Evolutionary conservation across 2,329 filamentous ascomycete genomes (phyloP).

Genomic region (Neobulgaria alba): DNA sequence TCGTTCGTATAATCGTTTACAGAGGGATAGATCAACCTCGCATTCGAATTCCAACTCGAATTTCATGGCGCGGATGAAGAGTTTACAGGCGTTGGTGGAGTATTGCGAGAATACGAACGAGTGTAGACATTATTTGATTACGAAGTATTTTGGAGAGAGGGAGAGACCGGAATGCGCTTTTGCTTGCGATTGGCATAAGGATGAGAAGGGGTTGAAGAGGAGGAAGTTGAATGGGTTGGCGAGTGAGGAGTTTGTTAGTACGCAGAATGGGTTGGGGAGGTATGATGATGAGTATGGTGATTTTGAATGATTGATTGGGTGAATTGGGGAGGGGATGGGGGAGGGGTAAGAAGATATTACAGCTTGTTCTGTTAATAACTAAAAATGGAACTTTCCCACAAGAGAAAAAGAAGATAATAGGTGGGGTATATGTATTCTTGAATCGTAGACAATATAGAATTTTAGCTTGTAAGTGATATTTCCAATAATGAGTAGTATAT

Average conservation of each 20-base stretch:
- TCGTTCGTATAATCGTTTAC: constrained; percentile 50
- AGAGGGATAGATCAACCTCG: constrained; percentile 35
- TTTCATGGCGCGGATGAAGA: constrained; percentile 48
- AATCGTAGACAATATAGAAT: too few species aligned
- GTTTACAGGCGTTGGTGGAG: constrained; percentile 58
- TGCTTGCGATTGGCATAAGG: constrained; percentile 74
- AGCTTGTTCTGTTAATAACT: too few species aligned
- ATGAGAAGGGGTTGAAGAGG: constrained; percentile 46
- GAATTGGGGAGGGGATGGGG: too few species aligned
- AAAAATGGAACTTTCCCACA: too few species aligned
- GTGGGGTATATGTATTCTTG: too few species aligned
- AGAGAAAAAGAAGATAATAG: too few species aligned
- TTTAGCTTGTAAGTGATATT: too few species aligned
- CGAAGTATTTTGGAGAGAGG: constrained; percentile 67
- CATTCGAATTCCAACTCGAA: constrained; percentile 33
- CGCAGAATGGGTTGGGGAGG: constrained; percentile 49
- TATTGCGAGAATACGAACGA: constrained; percentile 71
- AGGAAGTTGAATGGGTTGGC: constrained; percentile 48
- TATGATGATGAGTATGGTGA: constrained; percentile 36
- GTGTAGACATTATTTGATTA: constrained; percentile 71
- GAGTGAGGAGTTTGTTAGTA: constrained; percentile 55
- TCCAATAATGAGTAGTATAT: too few species aligned
- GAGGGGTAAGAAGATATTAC: too few species aligned
- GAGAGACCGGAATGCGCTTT: constrained; percentile 54
- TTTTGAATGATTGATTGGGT: too few species aligned